Base-by-base conservation (phyloP, 306 rosid species). In the Trichosanthes truncata region DNA sequence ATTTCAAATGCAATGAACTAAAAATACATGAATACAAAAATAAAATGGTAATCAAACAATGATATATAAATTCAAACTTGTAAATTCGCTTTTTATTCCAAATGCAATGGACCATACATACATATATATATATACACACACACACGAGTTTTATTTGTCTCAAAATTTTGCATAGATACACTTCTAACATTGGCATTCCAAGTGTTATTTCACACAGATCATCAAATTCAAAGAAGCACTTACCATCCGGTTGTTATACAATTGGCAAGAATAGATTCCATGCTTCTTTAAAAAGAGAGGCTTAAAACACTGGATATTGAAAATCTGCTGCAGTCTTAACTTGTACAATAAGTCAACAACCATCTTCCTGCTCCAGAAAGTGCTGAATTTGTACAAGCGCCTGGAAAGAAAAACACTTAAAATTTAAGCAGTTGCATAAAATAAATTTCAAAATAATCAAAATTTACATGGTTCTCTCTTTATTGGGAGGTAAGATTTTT, bases 381-480 rank as follows among this genome's bases (percentile, higher is more conserved):
- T 40, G 52, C 66, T 71, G 86, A 82, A 96, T 91, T 86, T 90
- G 94, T 80, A 90, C 94, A 20, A 93, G 92, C 45, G 90, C 98
- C 99, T 93, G 89, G 48, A 15, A 87, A 79, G 2, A 29, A 29
- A 29, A 29, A n/a, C n/a, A n/a, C n/a, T n/a, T n/a, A n/a, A n/a
- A n/a, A n/a, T n/a, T n/a, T n/a, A n/a, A n/a, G n/a, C n/a, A 29
- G 72, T 35, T 8, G 13, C 62, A 73, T 29, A 74, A 73, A 60
- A 59, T 49, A 65, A 56, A 78, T 55, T 41, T 74, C 43, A 36
- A 18, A 3, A 13, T 80, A 5, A 11, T 49, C 49, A 18, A 53
- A 55, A 2, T 36, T 53, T 53, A 75, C 5, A 33, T 23, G 41
- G 49, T 76, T 31, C 0, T 67, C 49, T 38, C 74, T 69, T n/a